These are phyloP conservation scores for Lepidium sativum DNA, from an alignment of 345 rosid species.

Conservation along the genomic window DNA sequence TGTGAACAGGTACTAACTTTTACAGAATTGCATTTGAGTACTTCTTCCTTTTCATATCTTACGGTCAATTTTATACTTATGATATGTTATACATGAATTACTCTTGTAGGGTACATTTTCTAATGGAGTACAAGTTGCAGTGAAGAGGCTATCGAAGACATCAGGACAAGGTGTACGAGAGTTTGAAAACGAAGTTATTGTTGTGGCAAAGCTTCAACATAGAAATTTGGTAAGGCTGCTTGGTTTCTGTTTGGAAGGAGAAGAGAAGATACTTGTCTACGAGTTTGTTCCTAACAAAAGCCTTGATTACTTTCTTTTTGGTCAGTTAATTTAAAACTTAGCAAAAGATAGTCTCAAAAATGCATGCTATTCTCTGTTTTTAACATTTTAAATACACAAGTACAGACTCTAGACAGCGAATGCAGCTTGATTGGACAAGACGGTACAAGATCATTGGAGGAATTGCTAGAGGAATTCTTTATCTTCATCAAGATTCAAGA, in stretches of 20 bases:
- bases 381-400: neutral
- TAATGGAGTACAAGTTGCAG: slow-evolving; percentile 10
- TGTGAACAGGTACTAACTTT: neutral
- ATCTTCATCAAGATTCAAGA: slow-evolving; percentile 34
- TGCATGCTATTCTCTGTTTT: neutral
- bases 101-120: slow-evolving; percentile 4
- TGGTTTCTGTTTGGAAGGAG: slow-evolving; percentile 5
- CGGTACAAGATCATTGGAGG: slow-evolving; percentile 33
- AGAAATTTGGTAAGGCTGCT: slow-evolving; percentile 8
- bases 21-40: neutral
- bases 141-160: slow-evolving; percentile 13
- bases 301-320: slow-evolving; percentile 5
- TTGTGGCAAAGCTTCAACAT: slow-evolving; percentile 17
- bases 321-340: neutral
- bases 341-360: neutral
- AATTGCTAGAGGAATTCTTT: slow-evolving; percentile 34
- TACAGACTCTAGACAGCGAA: slow-evolving; percentile 23
- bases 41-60: neutral
- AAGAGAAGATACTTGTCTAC: slow-evolving; percentile 11
- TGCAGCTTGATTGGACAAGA: slow-evolving; percentile 31
- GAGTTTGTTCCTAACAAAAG: slow-evolving; percentile 15
- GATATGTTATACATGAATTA: no score
- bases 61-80: neutral
- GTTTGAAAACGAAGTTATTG: slow-evolving; percentile 6
- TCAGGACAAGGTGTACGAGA: slow-evolving; percentile 15